Evolutionary conservation across 305 asterid species (phyloP).

Genomic region (Solanum aculeatissimum): DNA sequence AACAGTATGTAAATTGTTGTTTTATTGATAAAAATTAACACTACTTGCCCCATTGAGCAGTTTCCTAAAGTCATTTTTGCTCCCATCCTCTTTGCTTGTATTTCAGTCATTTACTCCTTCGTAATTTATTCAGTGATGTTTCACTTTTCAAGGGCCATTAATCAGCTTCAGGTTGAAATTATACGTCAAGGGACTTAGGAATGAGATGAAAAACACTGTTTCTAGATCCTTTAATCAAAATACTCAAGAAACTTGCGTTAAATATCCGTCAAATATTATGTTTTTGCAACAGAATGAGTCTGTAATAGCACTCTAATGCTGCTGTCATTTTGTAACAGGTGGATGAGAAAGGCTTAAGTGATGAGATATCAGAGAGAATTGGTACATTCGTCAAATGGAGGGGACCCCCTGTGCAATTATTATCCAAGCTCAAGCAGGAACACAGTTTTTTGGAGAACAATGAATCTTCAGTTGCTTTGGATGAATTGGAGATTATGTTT

Average conservation of each 20-base stretch:
- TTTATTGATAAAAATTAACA: not conserved
- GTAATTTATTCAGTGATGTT: not conserved
- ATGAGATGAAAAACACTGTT: not conserved
- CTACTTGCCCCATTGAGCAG: not conserved
- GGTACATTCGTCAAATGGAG: slow-evolving; percentile 70
- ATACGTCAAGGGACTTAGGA: not conserved
- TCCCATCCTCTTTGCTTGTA: not conserved
- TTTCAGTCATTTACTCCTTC: not conserved
- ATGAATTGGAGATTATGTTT: slow-evolving; percentile 75
- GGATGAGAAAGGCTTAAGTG: slow-evolving; percentile 80
- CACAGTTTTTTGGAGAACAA: slow-evolving; percentile 56
- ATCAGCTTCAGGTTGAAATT: not conserved
- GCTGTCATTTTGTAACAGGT: slow-evolving; percentile 32
- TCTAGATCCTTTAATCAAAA: not conserved
- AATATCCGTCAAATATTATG: not conserved
- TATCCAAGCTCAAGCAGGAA: slow-evolving; percentile 47
- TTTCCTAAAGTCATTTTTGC: not conserved
- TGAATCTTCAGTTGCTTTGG: slow-evolving; percentile 56
- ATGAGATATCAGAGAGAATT: slow-evolving; percentile 66
- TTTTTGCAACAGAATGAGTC: not conserved
- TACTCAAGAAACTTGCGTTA: not conserved
- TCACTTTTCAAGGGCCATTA: not conserved
- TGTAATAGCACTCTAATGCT: not conserved
- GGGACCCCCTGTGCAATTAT: slow-evolving; percentile 75
- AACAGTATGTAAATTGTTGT: not conserved